Evolutionary conservation across 2,329 filamentous ascomycete species (phyloP).

Genomic region (Nemania sp.): DNA sequence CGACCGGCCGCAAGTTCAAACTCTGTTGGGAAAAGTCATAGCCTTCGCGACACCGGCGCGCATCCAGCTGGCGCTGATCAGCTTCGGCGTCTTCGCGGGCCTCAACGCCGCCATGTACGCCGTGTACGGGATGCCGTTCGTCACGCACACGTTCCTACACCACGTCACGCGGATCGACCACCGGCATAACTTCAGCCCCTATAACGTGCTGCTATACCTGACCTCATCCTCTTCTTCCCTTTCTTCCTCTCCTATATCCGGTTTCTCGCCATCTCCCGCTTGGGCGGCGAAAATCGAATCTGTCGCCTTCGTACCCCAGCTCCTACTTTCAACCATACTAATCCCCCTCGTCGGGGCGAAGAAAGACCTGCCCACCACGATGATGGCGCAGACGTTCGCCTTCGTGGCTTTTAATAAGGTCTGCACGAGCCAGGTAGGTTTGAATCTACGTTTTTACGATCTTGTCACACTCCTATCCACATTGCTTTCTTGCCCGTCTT

Average conservation of each 20-base stretch:
- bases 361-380: slow-evolving; percentile 76
- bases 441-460: not conserved
- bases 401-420: slow-evolving; percentile 99
- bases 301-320: slow-evolving; percentile 85
- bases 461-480: not conserved
- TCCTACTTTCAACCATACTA: slow-evolving; percentile 75
- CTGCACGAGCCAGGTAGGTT: slow-evolving; percentile 87
- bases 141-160: slow-evolving; percentile 90
- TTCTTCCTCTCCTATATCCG: slow-evolving; percentile 5
- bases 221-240: slow-evolving; percentile 62
- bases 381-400: slow-evolving; percentile 94
- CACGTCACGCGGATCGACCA: slow-evolving; percentile 93
- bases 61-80: slow-evolving; percentile 62
- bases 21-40: slow-evolving; percentile 32
- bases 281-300: slow-evolving; percentile 63
- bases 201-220: slow-evolving; percentile 89
- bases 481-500: not conserved
- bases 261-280: not conserved
- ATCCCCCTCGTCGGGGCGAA: slow-evolving; percentile 79
- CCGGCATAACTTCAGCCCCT: slow-evolving; percentile 96
- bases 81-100: slow-evolving; percentile 70
- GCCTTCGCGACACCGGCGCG: slow-evolving; percentile 58
- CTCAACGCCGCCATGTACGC: slow-evolving; percentile 81
- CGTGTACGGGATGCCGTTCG: slow-evolving; percentile 77
- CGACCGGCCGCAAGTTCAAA: not conserved